Evolutionary conservation across 257 asterid species (phyloP), one percentile per base, ranked within the genome.

Genomic region (Solanum ossicruentum): DNA sequence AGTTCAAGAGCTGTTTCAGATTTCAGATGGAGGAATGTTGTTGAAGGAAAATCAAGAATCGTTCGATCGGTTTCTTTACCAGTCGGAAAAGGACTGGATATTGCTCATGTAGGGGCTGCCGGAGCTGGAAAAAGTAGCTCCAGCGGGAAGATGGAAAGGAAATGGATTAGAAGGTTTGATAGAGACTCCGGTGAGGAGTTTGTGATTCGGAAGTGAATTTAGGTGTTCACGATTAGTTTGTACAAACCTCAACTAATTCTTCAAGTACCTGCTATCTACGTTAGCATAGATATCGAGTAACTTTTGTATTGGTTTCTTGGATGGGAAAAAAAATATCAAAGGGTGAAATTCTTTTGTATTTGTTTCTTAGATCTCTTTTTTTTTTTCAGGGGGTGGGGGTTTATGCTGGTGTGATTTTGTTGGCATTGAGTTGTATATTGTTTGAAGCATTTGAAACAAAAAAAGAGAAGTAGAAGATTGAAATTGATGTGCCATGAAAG

Each of bases 151-250:
- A 51, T 77, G 9, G 82, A 16, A 54, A 77, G 28, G 71, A 54
- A 70, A 71, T 84, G 82, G 86, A 84, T 84, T 70, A 84, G 80
- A 60, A 58, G 54, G 17, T 36, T 84, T 43, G 72, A 84, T 84
- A 78, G 83, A 52, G 82, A 72, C 15, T 70, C 83, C 6, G 83
- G 86, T 6, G 86, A 84, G 43, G 83, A 70, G 60, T 41, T 26
- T 54, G 82, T 84, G 55, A 70, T 84, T 9, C 45, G 86, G 32
- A 70, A 36, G 36, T 84, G 86, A 60, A 60, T n/a, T 60, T n/a
- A 60, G 32, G 67, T 60, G 67, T 45, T 45, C 10, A 8, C 36
- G 3, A 7, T 8, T 9, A 45, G 21, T 10, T 12, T 10, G 12
- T n/a, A 13, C 11, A 60, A n/a, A 60, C 32, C 32, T 60, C 3